Conservation (phyloP, 495 filamentous ascomycete genomes). For the Chaetomium tenue region DNA sequence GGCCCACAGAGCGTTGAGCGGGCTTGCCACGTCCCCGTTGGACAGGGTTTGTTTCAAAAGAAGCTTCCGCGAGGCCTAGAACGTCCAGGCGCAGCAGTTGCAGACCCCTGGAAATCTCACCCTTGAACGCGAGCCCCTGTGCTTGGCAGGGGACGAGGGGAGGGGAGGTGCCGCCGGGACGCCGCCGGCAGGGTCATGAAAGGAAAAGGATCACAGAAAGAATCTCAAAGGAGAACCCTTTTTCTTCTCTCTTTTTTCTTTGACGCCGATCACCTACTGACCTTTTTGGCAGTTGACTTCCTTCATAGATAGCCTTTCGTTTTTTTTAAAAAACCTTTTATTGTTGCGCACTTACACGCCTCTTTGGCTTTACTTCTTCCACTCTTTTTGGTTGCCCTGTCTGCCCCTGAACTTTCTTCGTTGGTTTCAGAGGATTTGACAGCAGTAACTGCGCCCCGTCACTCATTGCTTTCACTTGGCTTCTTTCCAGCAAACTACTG, state of each 20-base stretch:
- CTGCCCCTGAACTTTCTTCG: not conserved
- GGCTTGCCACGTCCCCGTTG: constrained; percentile 4
- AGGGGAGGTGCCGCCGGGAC: not conserved
- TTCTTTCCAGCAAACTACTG: not conserved
- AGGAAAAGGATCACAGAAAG: not conserved
- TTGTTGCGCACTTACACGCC: not conserved
- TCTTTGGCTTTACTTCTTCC: not conserved
- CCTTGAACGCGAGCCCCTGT: not conserved
- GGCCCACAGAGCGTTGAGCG: not conserved
- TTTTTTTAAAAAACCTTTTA: not conserved
- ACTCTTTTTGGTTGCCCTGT: not conserved
- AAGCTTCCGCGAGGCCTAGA: constrained; percentile 6
- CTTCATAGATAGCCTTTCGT: not conserved
- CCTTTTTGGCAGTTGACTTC: not conserved
- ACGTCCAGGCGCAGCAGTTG: constrained; percentile 1
- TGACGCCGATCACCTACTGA: not conserved
- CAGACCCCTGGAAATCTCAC: constrained; percentile 3
- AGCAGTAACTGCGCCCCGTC: not conserved
- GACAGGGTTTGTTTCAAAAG: constrained; percentile 14
- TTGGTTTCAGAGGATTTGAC: not conserved
- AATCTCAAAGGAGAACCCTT: not conserved
- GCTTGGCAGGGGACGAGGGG: constrained; percentile 6
- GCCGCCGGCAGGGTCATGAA: no score
- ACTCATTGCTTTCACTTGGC: not conserved
- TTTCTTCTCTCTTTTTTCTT: not conserved